phyloP scores from a whole-genome alignment of 106 monocot species.

The Phalaenopsis equestris region DNA sequence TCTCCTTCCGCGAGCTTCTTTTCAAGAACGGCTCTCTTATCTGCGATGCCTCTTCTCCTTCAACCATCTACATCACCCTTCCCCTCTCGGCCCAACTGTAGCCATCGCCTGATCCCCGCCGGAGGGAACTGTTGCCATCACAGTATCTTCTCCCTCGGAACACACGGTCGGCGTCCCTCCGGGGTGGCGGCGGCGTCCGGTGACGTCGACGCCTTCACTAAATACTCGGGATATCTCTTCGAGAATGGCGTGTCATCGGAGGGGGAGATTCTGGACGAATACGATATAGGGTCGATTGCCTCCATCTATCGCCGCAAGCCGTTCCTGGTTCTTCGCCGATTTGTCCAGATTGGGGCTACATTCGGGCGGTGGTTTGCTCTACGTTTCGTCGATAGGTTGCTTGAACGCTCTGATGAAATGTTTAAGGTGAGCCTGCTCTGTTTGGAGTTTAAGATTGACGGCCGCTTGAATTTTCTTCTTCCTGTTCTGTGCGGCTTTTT shows the following conservation, averaged over 20 bases:
- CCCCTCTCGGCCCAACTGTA: conserved; percentile 9
- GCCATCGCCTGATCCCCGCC: background rate
- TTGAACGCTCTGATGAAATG: conserved; percentile 77
- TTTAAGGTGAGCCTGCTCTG: conserved; percentile 44
- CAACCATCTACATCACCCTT: conserved; percentile 3
- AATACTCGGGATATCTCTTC: conserved; percentile 92
- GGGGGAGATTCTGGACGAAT: conserved; percentile 53
- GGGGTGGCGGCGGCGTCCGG: conserved; percentile 1
- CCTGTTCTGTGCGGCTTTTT: background rate
- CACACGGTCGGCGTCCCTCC: background rate
- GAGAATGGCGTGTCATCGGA: conserved; percentile 47
- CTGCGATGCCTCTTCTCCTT: conserved; percentile 8
- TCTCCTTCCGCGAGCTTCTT: background rate
- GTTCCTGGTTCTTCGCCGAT: conserved; percentile 58
- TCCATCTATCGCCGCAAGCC: conserved; percentile 68
- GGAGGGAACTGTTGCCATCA: background rate
- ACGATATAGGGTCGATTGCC: conserved; percentile 42
- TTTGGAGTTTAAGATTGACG: background rate
- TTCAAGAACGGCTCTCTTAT: background rate
- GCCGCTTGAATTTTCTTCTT: background rate
- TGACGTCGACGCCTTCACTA: conserved; percentile 81
- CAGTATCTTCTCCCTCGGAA: background rate
- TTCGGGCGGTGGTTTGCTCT: conserved; percentile 72
- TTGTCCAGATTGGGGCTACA: conserved; percentile 51
- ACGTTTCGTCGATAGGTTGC: conserved; percentile 52